Evolutionary conservation across 306 rosid genomes (phyloP).

Genomic region (Lathyrus tuberosus): DNA sequence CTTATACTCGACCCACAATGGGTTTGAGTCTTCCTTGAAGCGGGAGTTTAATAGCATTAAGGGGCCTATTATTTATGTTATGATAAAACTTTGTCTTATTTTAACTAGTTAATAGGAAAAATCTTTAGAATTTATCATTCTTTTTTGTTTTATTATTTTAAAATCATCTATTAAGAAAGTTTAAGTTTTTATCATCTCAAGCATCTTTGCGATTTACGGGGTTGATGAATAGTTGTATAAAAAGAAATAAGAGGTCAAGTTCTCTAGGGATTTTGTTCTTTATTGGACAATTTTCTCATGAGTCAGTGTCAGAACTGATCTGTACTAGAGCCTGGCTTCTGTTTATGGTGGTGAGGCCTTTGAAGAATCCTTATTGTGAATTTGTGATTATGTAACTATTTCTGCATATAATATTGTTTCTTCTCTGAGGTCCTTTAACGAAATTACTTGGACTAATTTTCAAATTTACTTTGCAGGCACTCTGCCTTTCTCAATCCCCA

Average conservation of each 20-base stretch:
- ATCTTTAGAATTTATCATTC: not conserved
- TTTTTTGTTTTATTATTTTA: not conserved
- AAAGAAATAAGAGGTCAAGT: not conserved
- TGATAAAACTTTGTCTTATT: not conserved
- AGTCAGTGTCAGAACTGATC: constrained; percentile 16
- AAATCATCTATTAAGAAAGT: not conserved
- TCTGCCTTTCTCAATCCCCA: constrained; percentile 56
- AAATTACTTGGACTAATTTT: constrained; percentile 18
- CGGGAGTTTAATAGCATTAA: not conserved
- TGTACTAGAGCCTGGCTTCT: constrained; percentile 18
- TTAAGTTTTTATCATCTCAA: not conserved
- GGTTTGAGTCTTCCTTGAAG: not conserved
- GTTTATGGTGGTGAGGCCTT: constrained; percentile 13
- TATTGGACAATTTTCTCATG: not conserved
- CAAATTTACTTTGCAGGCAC: constrained; percentile 58
- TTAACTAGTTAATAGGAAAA: not conserved
- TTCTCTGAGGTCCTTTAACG: constrained; percentile 21
- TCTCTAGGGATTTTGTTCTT: not conserved
- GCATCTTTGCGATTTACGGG: not conserved
- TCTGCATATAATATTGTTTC: constrained; percentile 12
- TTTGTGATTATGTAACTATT: constrained; percentile 13
- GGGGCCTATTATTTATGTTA: not conserved
- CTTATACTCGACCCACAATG: not conserved
- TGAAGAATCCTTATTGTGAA: constrained; percentile 11
- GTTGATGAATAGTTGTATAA: not conserved